phyloP scores from a whole-genome alignment of 768 basidiomycete species.

The Aureoboletus auriporus region DNA sequence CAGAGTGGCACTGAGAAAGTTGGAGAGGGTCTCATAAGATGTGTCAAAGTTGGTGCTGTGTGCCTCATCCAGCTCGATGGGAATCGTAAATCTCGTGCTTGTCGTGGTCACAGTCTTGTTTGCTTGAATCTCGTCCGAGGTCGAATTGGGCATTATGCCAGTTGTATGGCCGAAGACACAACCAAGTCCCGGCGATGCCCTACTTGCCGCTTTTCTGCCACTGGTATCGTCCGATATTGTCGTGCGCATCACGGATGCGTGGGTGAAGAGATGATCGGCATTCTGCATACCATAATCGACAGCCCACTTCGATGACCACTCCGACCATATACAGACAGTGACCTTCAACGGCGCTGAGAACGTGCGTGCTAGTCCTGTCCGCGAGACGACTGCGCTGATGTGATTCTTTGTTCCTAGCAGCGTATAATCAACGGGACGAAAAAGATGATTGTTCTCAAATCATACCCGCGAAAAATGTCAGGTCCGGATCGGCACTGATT shows the following conservation, averaged over 20 bases:
- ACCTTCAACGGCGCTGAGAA: background rate
- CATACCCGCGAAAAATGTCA: slow-evolving; percentile 1
- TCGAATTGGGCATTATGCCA: slow-evolving; percentile 7
- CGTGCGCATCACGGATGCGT: background rate
- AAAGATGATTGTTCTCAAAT: background rate
- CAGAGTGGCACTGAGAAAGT: slow-evolving; percentile 1
- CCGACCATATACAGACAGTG: background rate
- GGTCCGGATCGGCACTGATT: background rate
- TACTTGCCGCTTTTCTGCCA: too few species aligned
- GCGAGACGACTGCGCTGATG: slow-evolving; percentile 1
- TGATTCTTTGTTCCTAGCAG: background rate
- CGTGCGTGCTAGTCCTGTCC: slow-evolving; percentile 11
- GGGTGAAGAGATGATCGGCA: too few species aligned
- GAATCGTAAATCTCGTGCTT: slow-evolving; percentile 4
- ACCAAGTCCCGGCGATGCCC: too few species aligned
- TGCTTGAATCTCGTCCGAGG: slow-evolving; percentile 3
- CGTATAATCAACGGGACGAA: background rate
- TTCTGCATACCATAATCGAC: background rate
- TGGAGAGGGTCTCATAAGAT: slow-evolving; percentile 12
- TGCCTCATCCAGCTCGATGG: slow-evolving; percentile 1
- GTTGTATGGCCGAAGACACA: too few species aligned
- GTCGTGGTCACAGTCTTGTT: slow-evolving; percentile 4
- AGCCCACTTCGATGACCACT: slow-evolving; percentile 6
- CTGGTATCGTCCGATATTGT: too few species aligned
- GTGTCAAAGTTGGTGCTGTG: slow-evolving; percentile 10